A percentile compares a stretch with the other conserved stretches of the same genome.
Conservation (phyloP, 805 yeast species). For the Nadsonia fulvescens region DNA sequence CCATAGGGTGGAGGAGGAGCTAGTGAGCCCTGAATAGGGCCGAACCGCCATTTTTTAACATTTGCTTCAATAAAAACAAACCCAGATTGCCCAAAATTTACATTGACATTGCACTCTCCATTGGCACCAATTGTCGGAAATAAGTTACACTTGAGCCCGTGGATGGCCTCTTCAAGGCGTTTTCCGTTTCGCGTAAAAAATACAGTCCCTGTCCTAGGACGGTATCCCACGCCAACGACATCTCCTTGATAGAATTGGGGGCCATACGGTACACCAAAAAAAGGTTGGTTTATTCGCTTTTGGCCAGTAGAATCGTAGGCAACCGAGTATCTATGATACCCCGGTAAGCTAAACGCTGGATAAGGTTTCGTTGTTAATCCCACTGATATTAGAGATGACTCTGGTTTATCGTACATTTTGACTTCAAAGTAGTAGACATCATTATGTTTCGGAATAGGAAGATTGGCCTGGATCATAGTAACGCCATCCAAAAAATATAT, state of each 20-base stretch:
- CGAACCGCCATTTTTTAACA: conserved; percentile 90
- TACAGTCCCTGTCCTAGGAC: conserved; percentile 65
- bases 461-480: conserved; percentile 56
- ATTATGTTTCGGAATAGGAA: conserved; percentile 68
- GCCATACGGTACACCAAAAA: conserved; percentile 29
- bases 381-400: conserved; percentile 35
- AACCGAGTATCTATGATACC: conserved; percentile 68
- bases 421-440: conserved; percentile 82
- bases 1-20: conserved; percentile 92
- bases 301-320: conserved; percentile 79
- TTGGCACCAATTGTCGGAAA: conserved; percentile 86
- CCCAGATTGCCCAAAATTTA: conserved; percentile 77
- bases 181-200: conserved; percentile 93
- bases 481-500: conserved; percentile 33
- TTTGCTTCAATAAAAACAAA: conserved; percentile 83
- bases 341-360: conserved; percentile 86
- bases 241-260: conserved; percentile 57
- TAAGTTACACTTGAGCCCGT: conserved; percentile 50
- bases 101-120: conserved; percentile 67
- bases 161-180: conserved; percentile 63
- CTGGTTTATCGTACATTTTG: conserved; percentile 56
- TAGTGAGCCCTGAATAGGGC: conserved; percentile 73
- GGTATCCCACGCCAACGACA: conserved; percentile 81
- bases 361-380: conserved; percentile 81
- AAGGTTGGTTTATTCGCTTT: conserved; percentile 61